Base-by-base conservation (phyloP, 371 early-diverging fungal species). In the Apophysomyces ossiformis region DNA sequence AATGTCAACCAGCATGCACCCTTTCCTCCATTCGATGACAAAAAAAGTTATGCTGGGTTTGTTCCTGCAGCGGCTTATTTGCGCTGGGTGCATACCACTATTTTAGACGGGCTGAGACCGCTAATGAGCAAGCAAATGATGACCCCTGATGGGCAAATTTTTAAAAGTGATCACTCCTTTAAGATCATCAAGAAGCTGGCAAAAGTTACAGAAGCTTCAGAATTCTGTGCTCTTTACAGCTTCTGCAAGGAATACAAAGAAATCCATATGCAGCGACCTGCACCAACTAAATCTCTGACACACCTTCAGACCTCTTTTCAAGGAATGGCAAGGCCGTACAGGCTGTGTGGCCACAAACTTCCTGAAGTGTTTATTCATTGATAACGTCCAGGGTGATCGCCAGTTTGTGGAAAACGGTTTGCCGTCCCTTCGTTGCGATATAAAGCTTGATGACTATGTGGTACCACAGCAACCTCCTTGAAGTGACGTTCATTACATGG, bases 21-120 rank as follows among this genome's bases (percentile, higher is more conserved):
- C 37, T 65, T 59, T 36, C 59, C 47, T n/a, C 15, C 9, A 35
- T 65, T 65, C 37, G 32, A 16, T 13, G 65, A 65, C 43, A 36
- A n/a, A 18, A 16, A 65, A 35, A 50, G 60, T 0, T 65, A 65
- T 16, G 47, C 60, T 2, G 59, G 65, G 11, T 59, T 37, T 26
- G 21, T 65, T 6, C 60, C 60, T 4, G 58, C 65, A 7, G n/a
- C 59, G 9, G 54, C 44, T 37, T 59, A 65, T 32, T 44, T 65
- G 35, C 45, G 60, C 5, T 12, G 38, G 12, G 44, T 59, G 7
- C 59, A 58, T n/a, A 57, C 57, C 13, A n/a, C 4, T 18, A 16
- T 39, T 5, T 1, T 64, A 41, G 64, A 57, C 36, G 43, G 41
- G 35, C 57, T 56, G 37, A 57, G 57, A 16, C 58, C 7, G 36